These are phyloP conservation scores for Rhizopogon roseolus DNA, from an alignment of 768 basidiomycete genomes.

Conservation along the genomic window DNA sequence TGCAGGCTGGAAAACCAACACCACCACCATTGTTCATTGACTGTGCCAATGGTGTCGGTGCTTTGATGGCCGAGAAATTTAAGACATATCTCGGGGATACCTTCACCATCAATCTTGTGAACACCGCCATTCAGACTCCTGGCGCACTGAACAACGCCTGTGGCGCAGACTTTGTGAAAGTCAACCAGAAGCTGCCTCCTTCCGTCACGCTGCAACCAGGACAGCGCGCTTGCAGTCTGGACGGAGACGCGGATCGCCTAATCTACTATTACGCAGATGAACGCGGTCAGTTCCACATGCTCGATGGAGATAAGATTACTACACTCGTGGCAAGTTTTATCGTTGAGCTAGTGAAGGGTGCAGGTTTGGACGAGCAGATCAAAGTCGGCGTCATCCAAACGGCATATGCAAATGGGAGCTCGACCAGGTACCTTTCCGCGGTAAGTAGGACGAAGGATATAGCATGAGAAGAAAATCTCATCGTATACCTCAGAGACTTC, in stretches of 20 bases:
- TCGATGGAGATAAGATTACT: constrained; percentile 98
- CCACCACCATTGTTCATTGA: constrained; percentile 73
- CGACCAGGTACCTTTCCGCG: constrained; percentile 85
- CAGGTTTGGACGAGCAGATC: constrained; percentile 73
- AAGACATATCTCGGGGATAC: constrained; percentile 51
- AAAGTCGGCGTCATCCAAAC: constrained; percentile 97
- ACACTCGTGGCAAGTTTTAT: constrained; percentile 91
- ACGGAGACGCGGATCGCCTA: constrained; percentile 95
- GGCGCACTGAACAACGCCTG: constrained; percentile 83
- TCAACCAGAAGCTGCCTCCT: constrained; percentile 80
- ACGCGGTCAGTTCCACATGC: constrained; percentile 74
- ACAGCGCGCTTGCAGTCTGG: constrained; percentile 87
- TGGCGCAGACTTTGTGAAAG: constrained; percentile 98
- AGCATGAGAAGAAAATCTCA: background rate
- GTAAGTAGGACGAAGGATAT: constrained; percentile 35
- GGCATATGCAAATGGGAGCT: constrained; percentile 96
- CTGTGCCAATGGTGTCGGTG: constrained; percentile 98
- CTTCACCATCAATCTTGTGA: constrained; percentile 64
- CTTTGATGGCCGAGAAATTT: constrained; percentile 62
- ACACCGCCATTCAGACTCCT: constrained; percentile 56
- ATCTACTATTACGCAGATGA: constrained; percentile 93
- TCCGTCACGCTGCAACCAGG: constrained; percentile 65
- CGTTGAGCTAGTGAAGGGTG: constrained; percentile 79
- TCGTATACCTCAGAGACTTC: constrained; percentile 62
- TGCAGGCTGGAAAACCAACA: constrained; percentile 54